Conservation (phyloP, 768 basidiomycete genomes). For the Myochromella boudieri region DNA sequence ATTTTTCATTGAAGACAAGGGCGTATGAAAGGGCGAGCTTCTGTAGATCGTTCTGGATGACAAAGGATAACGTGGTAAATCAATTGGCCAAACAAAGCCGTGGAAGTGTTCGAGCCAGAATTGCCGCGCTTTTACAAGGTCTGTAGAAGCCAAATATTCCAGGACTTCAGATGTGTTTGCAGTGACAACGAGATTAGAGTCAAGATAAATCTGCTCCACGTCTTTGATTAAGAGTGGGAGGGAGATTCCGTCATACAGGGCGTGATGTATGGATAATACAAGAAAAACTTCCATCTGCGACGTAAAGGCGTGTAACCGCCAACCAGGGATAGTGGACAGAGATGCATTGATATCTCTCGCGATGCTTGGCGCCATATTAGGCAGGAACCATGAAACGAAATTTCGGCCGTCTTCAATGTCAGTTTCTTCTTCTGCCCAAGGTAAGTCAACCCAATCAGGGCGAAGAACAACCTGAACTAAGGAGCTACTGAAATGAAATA, state of each 20-base stretch:
- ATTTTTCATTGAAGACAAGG: slow-evolving; percentile 23
- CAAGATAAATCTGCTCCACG: slow-evolving; percentile 25
- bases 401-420: neutral
- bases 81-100: slow-evolving; percentile 25
- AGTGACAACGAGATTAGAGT: neutral
- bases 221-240: slow-evolving; percentile 28
- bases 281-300: slow-evolving; percentile 15
- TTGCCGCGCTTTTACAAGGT: slow-evolving; percentile 20
- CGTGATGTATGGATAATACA: slow-evolving; percentile 32
- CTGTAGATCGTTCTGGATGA: slow-evolving; percentile 9
- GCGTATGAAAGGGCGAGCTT: slow-evolving; percentile 18
- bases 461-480: slow-evolving; percentile 29
- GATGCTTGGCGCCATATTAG: slow-evolving; percentile 14
- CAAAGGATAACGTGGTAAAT: slow-evolving; percentile 1
- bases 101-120: slow-evolving; percentile 28
- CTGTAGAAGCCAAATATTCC: slow-evolving; percentile 21
- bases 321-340: slow-evolving; percentile 25
- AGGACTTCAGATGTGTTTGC: slow-evolving; percentile 22
- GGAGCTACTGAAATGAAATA: slow-evolving; percentile 27
- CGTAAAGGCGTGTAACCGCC: slow-evolving; percentile 22
- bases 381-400: slow-evolving; percentile 23
- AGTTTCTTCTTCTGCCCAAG: slow-evolving; percentile 20
- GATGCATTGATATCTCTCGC: slow-evolving; percentile 26
- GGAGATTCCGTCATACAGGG: slow-evolving; percentile 33
- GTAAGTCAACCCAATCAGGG: slow-evolving; percentile 9